Evolutionary conservation across 768 basidiomycete species (phyloP), one percentile per base, ranked within the genome.

Genomic region (Pilatotrama ljubarskyi): DNA sequence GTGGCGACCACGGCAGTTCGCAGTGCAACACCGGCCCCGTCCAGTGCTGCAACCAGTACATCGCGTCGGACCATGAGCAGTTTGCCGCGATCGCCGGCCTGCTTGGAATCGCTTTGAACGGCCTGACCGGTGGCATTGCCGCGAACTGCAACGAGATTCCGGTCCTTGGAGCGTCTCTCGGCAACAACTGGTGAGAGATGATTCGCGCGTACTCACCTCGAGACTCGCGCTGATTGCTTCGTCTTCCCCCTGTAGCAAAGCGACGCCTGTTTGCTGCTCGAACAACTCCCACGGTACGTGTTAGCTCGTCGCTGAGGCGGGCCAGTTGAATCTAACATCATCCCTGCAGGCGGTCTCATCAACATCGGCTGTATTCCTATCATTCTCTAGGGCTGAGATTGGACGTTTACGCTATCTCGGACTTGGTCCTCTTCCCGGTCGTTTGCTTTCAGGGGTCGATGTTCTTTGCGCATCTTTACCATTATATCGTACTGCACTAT

Each of bases 251-350:
- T 18, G 7, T 35, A 64, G 62, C 50, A 10, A 48, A 5, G 14
- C 58, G 43, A 46, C 36, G 15, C 29, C 62, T 7, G 53, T 64
- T 8, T 64, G 62, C 54, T 64, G 62, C 58, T 32, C 55, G 44
- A 52, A 59, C 48, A 58, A 53, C 38, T 40, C 44, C 6, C n/a
- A 55, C 15, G 50, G 53, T 56, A 37, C 9, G 62, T 50, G 11
- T 4, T 3, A 1, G n/a, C 18, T 18, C 24, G 11, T 46, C 26
- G 13, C 22, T 18, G 38, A 40, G 5, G 13, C 6, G 38, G n/a
- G 11, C 25, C n/a, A n/a, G 7, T 22, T 36, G 40, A 14, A 20
- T 37, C 41, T 32, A 14, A 35, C 51, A 35, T n/a, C n/a, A 3
- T 5, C 17, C 2, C 3, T 43, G 6, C 10, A 62, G 60, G 51